Evolutionary conservation across 192 early-diverging fungal species (phyloP), one percentile per base, ranked within the genome.

Genomic region (Glomus cerebriforme): DNA sequence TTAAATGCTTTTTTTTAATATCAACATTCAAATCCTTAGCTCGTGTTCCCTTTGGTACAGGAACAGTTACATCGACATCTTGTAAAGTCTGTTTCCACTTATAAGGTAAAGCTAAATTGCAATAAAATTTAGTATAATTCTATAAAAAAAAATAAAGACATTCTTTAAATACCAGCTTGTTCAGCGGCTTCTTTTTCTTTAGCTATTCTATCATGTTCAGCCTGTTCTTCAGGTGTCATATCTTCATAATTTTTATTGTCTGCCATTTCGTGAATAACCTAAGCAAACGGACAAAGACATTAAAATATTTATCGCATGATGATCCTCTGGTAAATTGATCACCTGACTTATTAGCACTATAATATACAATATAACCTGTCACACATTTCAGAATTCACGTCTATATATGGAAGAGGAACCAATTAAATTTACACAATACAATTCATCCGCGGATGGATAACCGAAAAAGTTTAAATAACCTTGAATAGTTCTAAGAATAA

Each of bases 61-160:
- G 83, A 32, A 95, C 82, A 0, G 87, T 86, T 10, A 97, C 45
- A 77, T 93, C 93, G n/a, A 97, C 92, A 34, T 97, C 96, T 59
- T 86, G 85, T 73, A 97, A 85, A 5, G 93, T 95, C 82, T 97
- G 96, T 59, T 85, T 90, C 95, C 95, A 97, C 34, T 81, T 84
- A 81, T 94, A 95, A 13, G 93, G 93, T 9, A 93, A 85, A 6
- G 86, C 92, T 86, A 73, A 67, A 22, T 24, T 7, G 47, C 64
- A 47, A 54, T 59, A 22, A 12, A 69, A 19, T 54, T 9, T 39
- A 17, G 10, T 7, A 32, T 76, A 34, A 0, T 9, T 15, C 22
- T 71, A 59, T n/a, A 43, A 7, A 5, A 35, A 32, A 35, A n/a
- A 29, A 2, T 37, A 58, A 12, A 27, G 32, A 54, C 8, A n/a